A percentile compares a stretch with the other conserved stretches of the same genome.
phyloP scores from a whole-genome alignment of 306 rosid genomes.

The Fragaria vesca region DNA sequence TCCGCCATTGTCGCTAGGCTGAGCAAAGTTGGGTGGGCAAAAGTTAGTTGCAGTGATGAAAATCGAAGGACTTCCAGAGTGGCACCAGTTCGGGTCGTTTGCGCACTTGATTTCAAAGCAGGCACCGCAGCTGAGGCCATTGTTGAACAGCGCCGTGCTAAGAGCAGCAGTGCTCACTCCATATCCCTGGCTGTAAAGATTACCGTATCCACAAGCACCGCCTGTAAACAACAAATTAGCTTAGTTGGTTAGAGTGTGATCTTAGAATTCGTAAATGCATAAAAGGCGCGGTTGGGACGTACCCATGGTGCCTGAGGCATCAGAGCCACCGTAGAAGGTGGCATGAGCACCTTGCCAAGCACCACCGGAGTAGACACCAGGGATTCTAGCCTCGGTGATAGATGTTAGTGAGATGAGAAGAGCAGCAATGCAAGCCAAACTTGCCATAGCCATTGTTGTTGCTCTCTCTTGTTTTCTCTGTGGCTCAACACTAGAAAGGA shows the following conservation, averaged over 20 bases:
- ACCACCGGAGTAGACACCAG: constrained; percentile 69
- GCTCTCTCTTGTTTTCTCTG: neutral
- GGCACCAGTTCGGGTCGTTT: constrained; percentile 71
- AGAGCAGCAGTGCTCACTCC: constrained; percentile 93
- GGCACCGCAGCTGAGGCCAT: constrained; percentile 83
- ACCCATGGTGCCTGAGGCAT: constrained; percentile 99
- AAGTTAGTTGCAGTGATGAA: constrained; percentile 87
- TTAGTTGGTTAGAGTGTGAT: neutral
- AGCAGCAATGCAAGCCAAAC: constrained; percentile 30
- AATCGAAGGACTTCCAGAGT: constrained; percentile 89
- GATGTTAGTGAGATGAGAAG: constrained; percentile 44
- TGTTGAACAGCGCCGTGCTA: constrained; percentile 90
- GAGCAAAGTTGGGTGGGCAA: constrained; percentile 94
- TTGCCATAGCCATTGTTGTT: constrained; percentile 37
- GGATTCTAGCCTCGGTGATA: constrained; percentile 59
- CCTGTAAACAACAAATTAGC: constrained; percentile 34
- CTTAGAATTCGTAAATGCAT: neutral
- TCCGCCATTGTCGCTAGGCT: constrained; percentile 89
- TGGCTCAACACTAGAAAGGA: neutral
- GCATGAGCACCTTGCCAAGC: constrained; percentile 88
- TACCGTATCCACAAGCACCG: constrained; percentile 98
- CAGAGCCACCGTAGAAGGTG: constrained; percentile 92
- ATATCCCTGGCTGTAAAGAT: constrained; percentile 93
- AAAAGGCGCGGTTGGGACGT: neutral
- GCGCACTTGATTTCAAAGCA: constrained; percentile 93